A percentile compares a stretch with the other conserved stretches of the same genome.
Evolutionary conservation across 352 stramenopile genomes (phyloP).

Genomic region (Phytophthora europaea): DNA sequence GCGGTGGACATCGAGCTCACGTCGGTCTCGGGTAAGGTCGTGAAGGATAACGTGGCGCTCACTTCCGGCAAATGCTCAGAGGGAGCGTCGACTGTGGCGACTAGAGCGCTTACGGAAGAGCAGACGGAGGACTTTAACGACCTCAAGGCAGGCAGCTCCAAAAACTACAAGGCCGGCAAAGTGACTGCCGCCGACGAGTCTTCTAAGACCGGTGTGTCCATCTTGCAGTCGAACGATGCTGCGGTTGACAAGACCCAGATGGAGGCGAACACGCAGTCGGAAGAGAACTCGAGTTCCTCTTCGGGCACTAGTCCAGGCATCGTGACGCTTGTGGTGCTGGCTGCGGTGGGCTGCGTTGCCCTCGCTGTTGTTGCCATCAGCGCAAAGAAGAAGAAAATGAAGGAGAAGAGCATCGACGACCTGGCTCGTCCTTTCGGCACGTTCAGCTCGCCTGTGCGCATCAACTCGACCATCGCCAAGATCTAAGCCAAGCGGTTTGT

Average conservation of each 20-base stretch:
- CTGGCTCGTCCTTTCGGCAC: conserved; percentile 40
- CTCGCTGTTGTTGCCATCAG: conserved; percentile 27
- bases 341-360: conserved; percentile 27
- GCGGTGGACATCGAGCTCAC: conserved; percentile 53
- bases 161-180: conserved; percentile 38
- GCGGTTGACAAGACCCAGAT: conserved; percentile 33
- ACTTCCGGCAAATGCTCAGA: conserved; percentile 46
- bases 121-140: conserved; percentile 8
- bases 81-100: conserved; percentile 33
- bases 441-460: conserved; percentile 37
- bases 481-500: conserved; percentile 31
- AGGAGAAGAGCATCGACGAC: conserved; percentile 29
- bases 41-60: conserved; percentile 64
- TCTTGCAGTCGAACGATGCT: conserved; percentile 38
- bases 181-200: conserved; percentile 27
- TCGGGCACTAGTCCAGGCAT: conserved; percentile 33
- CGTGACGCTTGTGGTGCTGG: conserved; percentile 31
- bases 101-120: conserved; percentile 16
- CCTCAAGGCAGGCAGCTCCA: conserved; percentile 12
- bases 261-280: conserved; percentile 34
- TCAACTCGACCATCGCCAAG: conserved; percentile 43
- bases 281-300: neutral
- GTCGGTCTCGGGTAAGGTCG: conserved; percentile 53
- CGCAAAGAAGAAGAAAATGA: conserved; percentile 40
- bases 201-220: conserved; percentile 31